phyloP scores from a whole-genome alignment of 2,329 filamentous ascomycete genomes.

The Pseudodiploospora longispora region DNA sequence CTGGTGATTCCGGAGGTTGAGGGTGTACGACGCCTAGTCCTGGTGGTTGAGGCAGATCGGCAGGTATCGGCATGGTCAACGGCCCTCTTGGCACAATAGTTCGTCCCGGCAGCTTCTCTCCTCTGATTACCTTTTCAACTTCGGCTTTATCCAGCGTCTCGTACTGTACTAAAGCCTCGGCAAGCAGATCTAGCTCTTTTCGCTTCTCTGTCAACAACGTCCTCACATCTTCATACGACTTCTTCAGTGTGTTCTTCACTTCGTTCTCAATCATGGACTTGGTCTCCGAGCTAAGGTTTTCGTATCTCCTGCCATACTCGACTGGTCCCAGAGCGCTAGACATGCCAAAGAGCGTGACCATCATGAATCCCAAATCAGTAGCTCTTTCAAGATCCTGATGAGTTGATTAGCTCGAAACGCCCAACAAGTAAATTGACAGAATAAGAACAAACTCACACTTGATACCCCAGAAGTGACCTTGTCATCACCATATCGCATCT shows the following conservation, averaged over 20 bases:
- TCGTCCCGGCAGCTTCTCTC: conserved; percentile 70
- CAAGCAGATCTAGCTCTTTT: conserved; percentile 78
- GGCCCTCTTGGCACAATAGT: conserved; percentile 46
- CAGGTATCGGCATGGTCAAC: conserved; percentile 29
- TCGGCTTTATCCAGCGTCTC: conserved; percentile 86
- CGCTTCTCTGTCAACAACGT: conserved; percentile 66
- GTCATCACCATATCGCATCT: conserved; percentile 85
- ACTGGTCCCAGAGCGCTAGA: conserved; percentile 81
- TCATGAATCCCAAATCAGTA: conserved; percentile 73
- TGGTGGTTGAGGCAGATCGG: conserved; percentile 25
- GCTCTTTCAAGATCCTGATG: conserved; percentile 71
- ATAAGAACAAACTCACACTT: conserved; percentile 44
- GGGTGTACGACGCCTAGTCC: conserved; percentile 27
- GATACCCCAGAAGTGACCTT: conserved; percentile 86
- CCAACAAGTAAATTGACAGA: no score
- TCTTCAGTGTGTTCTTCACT: conserved; percentile 76
- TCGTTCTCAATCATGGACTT: conserved; percentile 81
- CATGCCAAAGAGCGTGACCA: conserved; percentile 89
- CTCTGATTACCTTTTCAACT: conserved; percentile 81
- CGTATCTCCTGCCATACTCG: conserved; percentile 75
- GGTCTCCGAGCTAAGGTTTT: conserved; percentile 75
- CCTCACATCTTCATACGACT: conserved; percentile 66
- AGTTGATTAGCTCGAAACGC: no score
- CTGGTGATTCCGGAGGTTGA: conserved; percentile 22
- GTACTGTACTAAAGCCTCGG: conserved; percentile 85